A percentile compares a stretch with the other conserved stretches of the same genome.
Evolutionary conservation across 768 basidiomycete genomes (phyloP).

Genomic region (Pisolithus marmoratus): DNA sequence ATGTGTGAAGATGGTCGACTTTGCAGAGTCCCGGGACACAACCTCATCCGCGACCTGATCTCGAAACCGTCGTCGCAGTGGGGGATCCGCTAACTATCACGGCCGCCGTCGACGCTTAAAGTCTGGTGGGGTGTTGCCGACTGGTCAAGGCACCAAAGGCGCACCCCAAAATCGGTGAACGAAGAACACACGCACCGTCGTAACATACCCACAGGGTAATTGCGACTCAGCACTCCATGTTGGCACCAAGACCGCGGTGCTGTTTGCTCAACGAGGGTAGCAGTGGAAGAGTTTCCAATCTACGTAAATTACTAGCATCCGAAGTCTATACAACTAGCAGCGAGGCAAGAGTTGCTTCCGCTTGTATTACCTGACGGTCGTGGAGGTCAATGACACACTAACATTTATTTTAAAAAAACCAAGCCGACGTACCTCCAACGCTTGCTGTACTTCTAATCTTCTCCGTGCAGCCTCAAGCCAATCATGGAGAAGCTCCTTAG

Average conservation of each 20-base stretch:
- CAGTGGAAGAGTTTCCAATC: conserved; percentile 13
- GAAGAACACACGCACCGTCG: conserved; percentile 65
- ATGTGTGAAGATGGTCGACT: too few relatives aligned
- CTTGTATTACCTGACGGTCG: conserved; percentile 59
- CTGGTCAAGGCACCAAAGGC: conserved; percentile 70
- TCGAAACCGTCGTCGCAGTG: too few relatives aligned
- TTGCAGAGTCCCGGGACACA: too few relatives aligned
- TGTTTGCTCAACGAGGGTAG: conserved; percentile 5
- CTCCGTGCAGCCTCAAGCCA: conserved; percentile 89
- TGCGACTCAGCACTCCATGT: conserved; percentile 68
- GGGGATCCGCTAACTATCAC: too few relatives aligned
- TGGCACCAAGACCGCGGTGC: background rate
- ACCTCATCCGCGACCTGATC: too few relatives aligned
- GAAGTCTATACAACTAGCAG: conserved; percentile 60
- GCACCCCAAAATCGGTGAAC: conserved; percentile 25
- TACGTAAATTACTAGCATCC: conserved; percentile 8
- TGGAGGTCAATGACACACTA: conserved; percentile 8
- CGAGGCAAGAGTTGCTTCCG: conserved; percentile 80
- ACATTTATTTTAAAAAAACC: background rate
- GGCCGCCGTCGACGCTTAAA: too few relatives aligned
- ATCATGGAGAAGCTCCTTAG: conserved; percentile 67
- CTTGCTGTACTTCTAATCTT: conserved; percentile 88
- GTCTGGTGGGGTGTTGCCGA: too few relatives aligned
- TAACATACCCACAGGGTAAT: conserved; percentile 78
- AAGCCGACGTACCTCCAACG: conserved; percentile 58